A percentile compares a stretch with the other conserved stretches of the same genome.
Evolutionary conservation across 2,329 filamentous ascomycete species (phyloP).

Genomic region (Talaromyces sp.): DNA sequence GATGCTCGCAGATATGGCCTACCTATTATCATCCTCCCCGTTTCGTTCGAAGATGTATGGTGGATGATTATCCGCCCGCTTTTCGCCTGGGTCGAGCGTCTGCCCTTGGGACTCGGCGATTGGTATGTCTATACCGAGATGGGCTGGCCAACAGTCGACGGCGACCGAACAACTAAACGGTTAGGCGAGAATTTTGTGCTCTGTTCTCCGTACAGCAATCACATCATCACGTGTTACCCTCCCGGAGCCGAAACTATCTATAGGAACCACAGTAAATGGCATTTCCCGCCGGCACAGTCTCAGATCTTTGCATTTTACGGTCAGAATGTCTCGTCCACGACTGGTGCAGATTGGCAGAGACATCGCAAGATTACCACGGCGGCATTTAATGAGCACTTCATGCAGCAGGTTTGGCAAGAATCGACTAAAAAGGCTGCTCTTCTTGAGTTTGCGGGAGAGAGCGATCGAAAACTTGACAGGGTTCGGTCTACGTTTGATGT

Average conservation of each 20-base stretch:
- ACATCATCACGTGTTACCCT: conserved; percentile 2
- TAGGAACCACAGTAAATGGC: neutral
- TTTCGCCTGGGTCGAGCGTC: conserved; percentile 1
- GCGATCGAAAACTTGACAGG: neutral
- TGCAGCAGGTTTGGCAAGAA: neutral
- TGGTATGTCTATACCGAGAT: conserved; percentile 5
- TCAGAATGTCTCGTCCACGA: neutral
- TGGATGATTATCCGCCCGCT: conserved; percentile 1
- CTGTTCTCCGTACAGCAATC: conserved; percentile 1
- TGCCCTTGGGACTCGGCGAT: neutral
- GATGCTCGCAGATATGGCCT: neutral
- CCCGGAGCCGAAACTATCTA: neutral
- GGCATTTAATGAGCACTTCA: conserved; percentile 2
- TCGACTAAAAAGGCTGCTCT: neutral
- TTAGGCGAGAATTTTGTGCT: neutral
- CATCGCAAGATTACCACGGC: conserved; percentile 2
- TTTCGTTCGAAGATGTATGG: neutral
- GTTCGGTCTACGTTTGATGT: neutral
- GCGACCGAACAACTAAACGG: neutral
- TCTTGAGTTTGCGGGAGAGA: neutral
- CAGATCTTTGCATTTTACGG: conserved; percentile 1
- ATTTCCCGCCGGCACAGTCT: neutral
- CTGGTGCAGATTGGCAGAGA: neutral
- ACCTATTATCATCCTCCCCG: neutral
- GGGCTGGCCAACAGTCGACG: conserved; percentile 3